Conservation (phyloP, 768 basidiomycete genomes). For the Pleurotus giganteus region DNA sequence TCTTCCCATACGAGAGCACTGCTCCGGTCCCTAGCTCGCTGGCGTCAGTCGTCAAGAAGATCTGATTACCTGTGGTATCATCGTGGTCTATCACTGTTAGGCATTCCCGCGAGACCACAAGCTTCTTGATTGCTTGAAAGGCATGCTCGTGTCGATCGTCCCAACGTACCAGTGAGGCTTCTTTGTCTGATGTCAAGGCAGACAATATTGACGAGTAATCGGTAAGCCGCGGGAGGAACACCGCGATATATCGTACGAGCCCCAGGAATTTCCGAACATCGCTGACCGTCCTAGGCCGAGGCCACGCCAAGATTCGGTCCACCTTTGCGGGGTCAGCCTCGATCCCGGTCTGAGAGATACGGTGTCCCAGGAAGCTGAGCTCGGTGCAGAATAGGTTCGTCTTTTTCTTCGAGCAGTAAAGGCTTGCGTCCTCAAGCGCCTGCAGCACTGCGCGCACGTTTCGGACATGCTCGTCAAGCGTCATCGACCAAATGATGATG, state of each 20-base stretch:
- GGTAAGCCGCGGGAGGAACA: not conserved
- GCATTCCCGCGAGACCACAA: constrained; percentile 10
- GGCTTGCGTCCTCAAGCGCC: constrained; percentile 13
- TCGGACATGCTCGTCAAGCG: constrained; percentile 20
- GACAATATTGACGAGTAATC: not conserved
- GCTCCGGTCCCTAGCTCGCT: constrained; percentile 23
- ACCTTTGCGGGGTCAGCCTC: constrained; percentile 19
- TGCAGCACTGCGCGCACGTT: constrained; percentile 20
- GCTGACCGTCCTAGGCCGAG: constrained; percentile 14
- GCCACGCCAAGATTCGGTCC: constrained; percentile 28
- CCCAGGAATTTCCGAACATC: not conserved
- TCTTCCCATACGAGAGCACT: constrained; percentile 22
- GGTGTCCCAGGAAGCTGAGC: constrained; percentile 31
- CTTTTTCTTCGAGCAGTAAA: constrained; percentile 21
- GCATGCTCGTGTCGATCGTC: not conserved
- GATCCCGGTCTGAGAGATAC: constrained; percentile 34
- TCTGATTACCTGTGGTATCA: constrained; percentile 19
- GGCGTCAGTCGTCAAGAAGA: constrained; percentile 28
- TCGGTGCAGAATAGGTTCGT: not conserved
- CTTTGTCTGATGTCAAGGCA: not conserved
- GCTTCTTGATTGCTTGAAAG: not conserved
- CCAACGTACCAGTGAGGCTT: not conserved
- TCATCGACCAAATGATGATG: constrained; percentile 22
- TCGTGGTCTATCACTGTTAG: constrained; percentile 28
- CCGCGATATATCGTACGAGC: not conserved